A percentile compares a stretch with the other conserved stretches of the same genome.
These are phyloP conservation scores for Prunus dulcis DNA, from an alignment of 306 rosid species.

Conservation along the genomic window DNA sequence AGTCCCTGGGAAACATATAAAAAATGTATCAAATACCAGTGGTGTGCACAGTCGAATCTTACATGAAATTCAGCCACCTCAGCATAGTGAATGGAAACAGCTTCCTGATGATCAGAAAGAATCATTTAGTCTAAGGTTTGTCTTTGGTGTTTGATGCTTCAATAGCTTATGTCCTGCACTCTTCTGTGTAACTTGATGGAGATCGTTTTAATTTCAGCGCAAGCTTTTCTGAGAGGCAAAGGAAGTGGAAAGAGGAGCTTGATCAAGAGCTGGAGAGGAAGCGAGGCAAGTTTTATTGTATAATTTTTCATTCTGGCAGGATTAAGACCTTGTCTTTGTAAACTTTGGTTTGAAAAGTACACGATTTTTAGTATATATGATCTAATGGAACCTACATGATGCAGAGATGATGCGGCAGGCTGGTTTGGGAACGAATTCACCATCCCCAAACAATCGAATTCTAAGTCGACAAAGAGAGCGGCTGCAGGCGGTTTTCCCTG, in stretches of 20 bases:
- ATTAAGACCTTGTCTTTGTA: not conserved
- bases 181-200: not conserved
- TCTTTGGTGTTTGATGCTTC: slow-evolving; percentile 19
- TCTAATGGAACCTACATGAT: slow-evolving; percentile 20
- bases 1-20: slow-evolving; percentile 43
- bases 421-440: slow-evolving; percentile 57
- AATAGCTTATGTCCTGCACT: slow-evolving; percentile 15
- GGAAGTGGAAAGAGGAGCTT: slow-evolving; percentile 92
- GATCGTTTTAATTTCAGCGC: slow-evolving; percentile 39
- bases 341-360: not conserved
- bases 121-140: slow-evolving; percentile 52
- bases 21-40: slow-evolving; percentile 38
- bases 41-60: slow-evolving; percentile 49
- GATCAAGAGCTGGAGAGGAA: slow-evolving; percentile 69
- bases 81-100: slow-evolving; percentile 54
- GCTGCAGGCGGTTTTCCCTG: slow-evolving; percentile 26
- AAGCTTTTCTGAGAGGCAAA: slow-evolving; percentile 69
- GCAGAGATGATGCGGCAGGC: slow-evolving; percentile 80
- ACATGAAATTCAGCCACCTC: slow-evolving; percentile 78
- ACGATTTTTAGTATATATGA: slow-evolving; percentile 9
- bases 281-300: slow-evolving; percentile 54
- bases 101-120: slow-evolving; percentile 41
- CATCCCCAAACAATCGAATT: slow-evolving; percentile 56
- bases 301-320: slow-evolving; percentile 1
- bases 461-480: slow-evolving; percentile 37